Base-by-base conservation (phyloP, 2,329 filamentous ascomycete genomes). In the Colletotrichum sp. region DNA sequence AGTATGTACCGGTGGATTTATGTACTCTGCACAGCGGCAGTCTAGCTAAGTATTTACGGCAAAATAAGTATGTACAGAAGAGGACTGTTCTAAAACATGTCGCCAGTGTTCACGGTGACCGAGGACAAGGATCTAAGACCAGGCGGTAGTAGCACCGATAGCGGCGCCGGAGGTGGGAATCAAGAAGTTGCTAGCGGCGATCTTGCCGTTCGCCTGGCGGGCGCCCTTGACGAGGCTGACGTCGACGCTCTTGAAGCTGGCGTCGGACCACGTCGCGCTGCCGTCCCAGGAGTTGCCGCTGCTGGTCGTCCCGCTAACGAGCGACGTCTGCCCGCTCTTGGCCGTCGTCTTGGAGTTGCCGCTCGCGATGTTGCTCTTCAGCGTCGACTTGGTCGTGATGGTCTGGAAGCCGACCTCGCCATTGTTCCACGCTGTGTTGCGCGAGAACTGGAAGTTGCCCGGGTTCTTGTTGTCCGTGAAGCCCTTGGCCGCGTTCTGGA, bases 351-450 rank as follows among this genome's bases (percentile, higher is more conserved):
- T 73, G 24, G 73, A 77, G 52, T 85, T 85, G 24, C 78, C 73
- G 1, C 81, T 84, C 6, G 86, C 85, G 67, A 88, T 80, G 73
- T 87, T 88, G 62, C 79, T 80, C 8, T 76, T 84, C 28, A 88
- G 77, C 18, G 80, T 84, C 4, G 84, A 83, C 1, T 81, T 80
- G 28, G 83, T 81, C 21, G 79, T 81, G 32, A 79, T 78, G 73
- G 86, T 81, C 71, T 85, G 81, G 80, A 85, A 87, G 10, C 86
- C 86, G 18, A 84, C 81, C 34, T 84, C 85, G 6, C 80, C 83
- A 66, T 88, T 88, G 76, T 85, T 86, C 83, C 84, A 88, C 5
- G 87, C 87, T 2, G 86, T 88, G 80, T 87, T 88, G 70, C 85
- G 81, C 13, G 82, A 81, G 38, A 88, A 77, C 5, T 80, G 80